phyloP scores from a whole-genome alignment of 108 stramenopile species.

The Seminavis robusta region DNA sequence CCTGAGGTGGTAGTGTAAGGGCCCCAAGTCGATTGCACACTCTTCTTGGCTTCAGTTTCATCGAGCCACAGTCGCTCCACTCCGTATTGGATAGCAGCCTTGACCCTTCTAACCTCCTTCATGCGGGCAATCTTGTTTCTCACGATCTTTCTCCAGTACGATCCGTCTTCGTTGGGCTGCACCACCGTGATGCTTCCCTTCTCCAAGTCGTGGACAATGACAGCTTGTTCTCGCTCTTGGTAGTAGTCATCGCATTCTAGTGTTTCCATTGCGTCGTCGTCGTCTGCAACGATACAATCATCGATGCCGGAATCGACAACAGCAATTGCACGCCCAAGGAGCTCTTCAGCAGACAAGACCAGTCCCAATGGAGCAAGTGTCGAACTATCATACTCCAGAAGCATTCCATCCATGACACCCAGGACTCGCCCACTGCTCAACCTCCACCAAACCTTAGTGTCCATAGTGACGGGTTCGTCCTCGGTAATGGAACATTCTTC shows the following conservation, averaged over 20 bases:
- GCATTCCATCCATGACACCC: slow-evolving; percentile 85
- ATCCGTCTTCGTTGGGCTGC: slow-evolving; percentile 94
- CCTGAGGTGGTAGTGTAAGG: slow-evolving; percentile 57
- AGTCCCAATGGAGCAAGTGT: slow-evolving; percentile 92
- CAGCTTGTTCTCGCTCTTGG: slow-evolving; percentile 55
- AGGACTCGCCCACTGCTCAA: slow-evolving; percentile 87
- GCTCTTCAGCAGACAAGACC: slow-evolving; percentile 77
- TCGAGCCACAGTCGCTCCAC: slow-evolving; percentile 40
- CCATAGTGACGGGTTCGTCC: too few species aligned
- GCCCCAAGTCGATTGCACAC: slow-evolving; percentile 44
- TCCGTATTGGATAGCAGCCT: slow-evolving; percentile 65
- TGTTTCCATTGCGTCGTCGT: slow-evolving; percentile 62
- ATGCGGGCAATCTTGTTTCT: slow-evolving; percentile 88
- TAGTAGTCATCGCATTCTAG: slow-evolving; percentile 42
- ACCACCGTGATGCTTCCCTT: slow-evolving; percentile 81
- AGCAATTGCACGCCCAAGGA: slow-evolving; percentile 65
- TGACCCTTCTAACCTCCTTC: slow-evolving; percentile 75
- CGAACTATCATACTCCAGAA: slow-evolving; percentile 89
- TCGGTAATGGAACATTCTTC: too few species aligned
- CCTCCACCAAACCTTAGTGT: too few species aligned
- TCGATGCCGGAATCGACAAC: slow-evolving; percentile 59
- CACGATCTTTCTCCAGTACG: slow-evolving; percentile 92
- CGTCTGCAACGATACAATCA: slow-evolving; percentile 27
- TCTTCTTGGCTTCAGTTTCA: slow-evolving; percentile 34
- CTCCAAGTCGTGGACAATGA: too few species aligned